Percentiles rank a stretch among this genome's conserved stretches.
Conservation (phyloP, 768 basidiomycete genomes). For the Leccinum imitatum region DNA sequence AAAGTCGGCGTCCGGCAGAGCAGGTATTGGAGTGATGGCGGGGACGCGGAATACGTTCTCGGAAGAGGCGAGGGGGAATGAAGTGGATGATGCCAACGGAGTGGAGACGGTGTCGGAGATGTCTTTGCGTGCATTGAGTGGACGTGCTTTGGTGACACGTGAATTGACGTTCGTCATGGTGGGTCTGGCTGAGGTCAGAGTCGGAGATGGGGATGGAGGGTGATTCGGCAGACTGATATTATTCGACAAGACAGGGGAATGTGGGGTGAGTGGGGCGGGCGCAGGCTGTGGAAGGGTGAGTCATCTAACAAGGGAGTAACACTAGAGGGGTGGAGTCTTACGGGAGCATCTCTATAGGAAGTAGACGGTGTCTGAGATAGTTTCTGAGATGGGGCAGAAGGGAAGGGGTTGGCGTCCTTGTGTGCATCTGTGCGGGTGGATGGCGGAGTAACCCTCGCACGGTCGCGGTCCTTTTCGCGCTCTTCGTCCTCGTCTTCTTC, state of each 20-base stretch:
- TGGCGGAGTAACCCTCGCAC: constrained; percentile 31
- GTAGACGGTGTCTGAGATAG: constrained; percentile 15
- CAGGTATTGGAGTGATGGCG: constrained; percentile 24
- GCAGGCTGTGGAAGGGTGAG: constrained; percentile 18
- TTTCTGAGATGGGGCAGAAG: constrained; percentile 20
- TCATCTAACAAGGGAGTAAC: background rate
- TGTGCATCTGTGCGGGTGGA: constrained; percentile 18
- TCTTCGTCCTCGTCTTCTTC: constrained; percentile 85
- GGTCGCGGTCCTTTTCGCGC: constrained; percentile 53
- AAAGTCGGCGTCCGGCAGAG: constrained; percentile 36
- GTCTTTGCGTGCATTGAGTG: constrained; percentile 30
- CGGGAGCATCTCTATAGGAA: constrained; percentile 25
- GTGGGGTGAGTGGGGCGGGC: constrained; percentile 33
- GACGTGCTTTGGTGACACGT: constrained; percentile 33
- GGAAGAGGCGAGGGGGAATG: constrained; percentile 28
- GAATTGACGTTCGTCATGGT: constrained; percentile 12
- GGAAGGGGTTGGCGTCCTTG: constrained; percentile 21
- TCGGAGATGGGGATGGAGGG: constrained; percentile 31
- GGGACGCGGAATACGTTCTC: constrained; percentile 32
- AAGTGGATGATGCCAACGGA: constrained; percentile 13
- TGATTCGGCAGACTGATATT: constrained; percentile 15
- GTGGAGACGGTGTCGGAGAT: constrained; percentile 18
- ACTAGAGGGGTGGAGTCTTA: constrained; percentile 26
- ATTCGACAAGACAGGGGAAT: constrained; percentile 27
- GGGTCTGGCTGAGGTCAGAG: constrained; percentile 21